A percentile compares a stretch with the other conserved stretches of the same genome.
Evolutionary conservation across 225 moss, liverwort and hornwort genomes (phyloP).

Genomic region (Neckera pumila): DNA sequence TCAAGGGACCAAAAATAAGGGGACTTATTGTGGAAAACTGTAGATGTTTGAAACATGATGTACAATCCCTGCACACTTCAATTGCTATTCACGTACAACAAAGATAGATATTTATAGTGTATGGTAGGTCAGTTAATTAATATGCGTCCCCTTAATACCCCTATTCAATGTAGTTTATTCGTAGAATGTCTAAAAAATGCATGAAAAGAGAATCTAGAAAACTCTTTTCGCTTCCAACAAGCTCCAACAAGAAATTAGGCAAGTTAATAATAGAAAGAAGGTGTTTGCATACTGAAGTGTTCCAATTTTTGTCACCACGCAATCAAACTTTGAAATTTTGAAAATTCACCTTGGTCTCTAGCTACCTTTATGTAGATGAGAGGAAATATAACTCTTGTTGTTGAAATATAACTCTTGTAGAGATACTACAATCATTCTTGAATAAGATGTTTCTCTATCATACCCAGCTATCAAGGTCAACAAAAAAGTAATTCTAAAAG

Average conservation of each 20-base stretch:
- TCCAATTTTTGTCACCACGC: not conserved
- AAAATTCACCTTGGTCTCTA: not conserved
- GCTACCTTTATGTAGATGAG: too few species aligned
- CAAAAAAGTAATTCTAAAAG: too few species aligned
- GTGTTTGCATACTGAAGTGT: fast-evolving
- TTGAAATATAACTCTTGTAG: not conserved
- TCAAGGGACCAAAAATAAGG: too few species aligned
- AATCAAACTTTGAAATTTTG: not conserved
- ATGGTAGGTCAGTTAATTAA: too few species aligned
- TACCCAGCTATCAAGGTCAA: not conserved
- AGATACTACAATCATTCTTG: too few species aligned
- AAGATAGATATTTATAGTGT: too few species aligned
- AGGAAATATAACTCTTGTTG: not conserved
- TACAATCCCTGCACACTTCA: too few species aligned
- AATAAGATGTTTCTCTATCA: not conserved
- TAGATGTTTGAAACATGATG: too few species aligned
- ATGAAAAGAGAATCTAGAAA: not conserved
- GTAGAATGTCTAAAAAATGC: not conserved
- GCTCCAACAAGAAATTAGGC: not conserved
- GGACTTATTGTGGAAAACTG: too few species aligned
- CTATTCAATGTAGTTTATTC: too few species aligned
- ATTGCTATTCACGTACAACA: too few species aligned
- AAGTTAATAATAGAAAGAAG: not conserved
- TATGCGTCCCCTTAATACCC: too few species aligned
- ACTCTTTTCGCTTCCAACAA: not conserved